phyloP scores from a whole-genome alignment of 169 alveolate genomes.

The Eimeria necatrix region DNA sequence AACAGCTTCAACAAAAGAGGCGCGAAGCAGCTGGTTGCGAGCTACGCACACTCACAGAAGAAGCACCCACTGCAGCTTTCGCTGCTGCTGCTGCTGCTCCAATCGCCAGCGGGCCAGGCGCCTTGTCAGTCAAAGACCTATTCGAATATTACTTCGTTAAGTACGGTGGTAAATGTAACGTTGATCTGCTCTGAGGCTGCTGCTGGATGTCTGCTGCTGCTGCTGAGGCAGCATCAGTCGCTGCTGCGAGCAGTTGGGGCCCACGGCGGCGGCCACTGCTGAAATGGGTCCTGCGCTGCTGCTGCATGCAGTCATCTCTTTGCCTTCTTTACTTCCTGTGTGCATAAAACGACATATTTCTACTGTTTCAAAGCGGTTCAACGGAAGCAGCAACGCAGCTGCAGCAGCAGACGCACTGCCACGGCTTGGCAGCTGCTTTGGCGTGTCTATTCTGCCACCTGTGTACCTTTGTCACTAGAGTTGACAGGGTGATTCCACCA shows the following conservation, averaged over 20 bases:
- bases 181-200: background rate
- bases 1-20: background rate
- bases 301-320: background rate
- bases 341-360: too few relatives aligned
- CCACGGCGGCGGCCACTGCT: slow-evolving; percentile 28
- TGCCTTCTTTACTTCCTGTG: too few relatives aligned
- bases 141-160: background rate
- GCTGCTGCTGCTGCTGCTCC: slow-evolving; percentile 54
- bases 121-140: background rate
- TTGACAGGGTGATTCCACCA: background rate
- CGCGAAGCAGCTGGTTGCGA: background rate
- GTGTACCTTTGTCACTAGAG: background rate
- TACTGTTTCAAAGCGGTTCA: background rate
- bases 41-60: background rate
- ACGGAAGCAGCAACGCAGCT: slow-evolving; percentile 11
- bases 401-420: slow-evolving; percentile 5
- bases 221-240: slow-evolving; percentile 20
- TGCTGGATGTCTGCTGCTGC: slow-evolving; percentile 9
- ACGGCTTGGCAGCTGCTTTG: background rate
- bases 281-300: background rate
- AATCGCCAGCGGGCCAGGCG: background rate
- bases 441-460: background rate
- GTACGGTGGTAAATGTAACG: background rate
- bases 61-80: background rate
- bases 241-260: slow-evolving; percentile 1